Conservation (phyloP, 2,329 filamentous ascomycete species). For the Acephala macrosclerotiorum region DNA sequence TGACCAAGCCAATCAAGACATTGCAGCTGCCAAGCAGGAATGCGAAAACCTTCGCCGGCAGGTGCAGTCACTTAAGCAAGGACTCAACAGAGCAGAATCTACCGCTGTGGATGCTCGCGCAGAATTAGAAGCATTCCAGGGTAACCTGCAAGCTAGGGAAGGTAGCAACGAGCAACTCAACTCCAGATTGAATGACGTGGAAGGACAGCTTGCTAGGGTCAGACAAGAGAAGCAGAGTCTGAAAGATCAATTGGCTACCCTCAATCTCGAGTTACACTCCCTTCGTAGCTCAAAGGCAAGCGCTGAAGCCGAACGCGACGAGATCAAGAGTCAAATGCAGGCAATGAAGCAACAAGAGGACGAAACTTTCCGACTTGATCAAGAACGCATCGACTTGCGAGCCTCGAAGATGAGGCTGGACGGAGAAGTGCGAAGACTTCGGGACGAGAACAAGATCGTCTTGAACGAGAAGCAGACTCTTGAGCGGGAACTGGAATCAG, state of each 20-base stretch:
- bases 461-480: constrained; percentile 63
- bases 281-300: constrained; percentile 64
- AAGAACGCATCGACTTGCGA: constrained; percentile 73
- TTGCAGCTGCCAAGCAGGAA: constrained; percentile 52
- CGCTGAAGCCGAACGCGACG: constrained; percentile 70
- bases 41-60: constrained; percentile 52
- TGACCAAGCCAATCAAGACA: constrained; percentile 61
- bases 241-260: constrained; percentile 67
- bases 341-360: constrained; percentile 61
- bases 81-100: constrained; percentile 43
- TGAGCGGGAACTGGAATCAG: constrained; percentile 69
- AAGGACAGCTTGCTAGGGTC: constrained; percentile 61
- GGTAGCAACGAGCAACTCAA: constrained; percentile 60
- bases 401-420: constrained; percentile 74
- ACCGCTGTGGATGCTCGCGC: constrained; percentile 37
- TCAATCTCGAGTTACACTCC: constrained; percentile 66
- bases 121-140: constrained; percentile 43
- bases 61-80: constrained; percentile 46
- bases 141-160: constrained; percentile 40
- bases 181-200: constrained; percentile 64
- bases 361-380: constrained; percentile 67
- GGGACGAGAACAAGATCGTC: constrained; percentile 67
- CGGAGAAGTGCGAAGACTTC: constrained; percentile 68
- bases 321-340: constrained; percentile 67
- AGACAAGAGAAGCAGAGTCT: constrained; percentile 67